Evolutionary conservation across 768 basidiomycete genomes (phyloP), one percentile per base, ranked within the genome.

Genomic region (Tricholoma matsutake): DNA sequence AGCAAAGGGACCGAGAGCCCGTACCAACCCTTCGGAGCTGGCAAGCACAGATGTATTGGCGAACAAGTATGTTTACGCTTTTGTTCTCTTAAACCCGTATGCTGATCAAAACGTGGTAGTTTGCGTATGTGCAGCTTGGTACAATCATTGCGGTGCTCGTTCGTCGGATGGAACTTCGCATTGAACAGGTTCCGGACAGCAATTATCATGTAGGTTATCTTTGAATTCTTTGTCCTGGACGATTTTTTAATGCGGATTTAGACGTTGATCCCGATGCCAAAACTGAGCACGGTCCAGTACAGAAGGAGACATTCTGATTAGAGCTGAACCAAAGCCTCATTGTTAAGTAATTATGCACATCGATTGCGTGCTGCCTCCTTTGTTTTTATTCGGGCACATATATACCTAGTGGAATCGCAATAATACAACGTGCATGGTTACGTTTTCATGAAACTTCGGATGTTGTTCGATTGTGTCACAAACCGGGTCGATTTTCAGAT

Each of bases 1-100:
- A 92, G 89, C 78, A 98, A 98, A 78, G 96, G 96, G 54, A 98
- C 96, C 6, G 92, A 96, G 60, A 92, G 89, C 66, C 94, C 93
- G 54, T 98, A 98, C 73, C 92, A 97, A 72, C 97, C 97, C 1
- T 99, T 99, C 68, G 97, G 97, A 63, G 96, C 97, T 56, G 97
- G 97, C 29, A 83, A 92, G 68, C 96, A 98, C 78, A 82, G 96
- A 64, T 98, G 93, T 73, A 96, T 98, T 62, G 93, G 94, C 64
- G 94, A 96, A 76, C 90, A 88, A 78, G 88, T 87, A 51, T 49
- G 79, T 73, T 56, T 3, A 2, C 52, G 55, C 47, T 29, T 35
- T 18, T 35, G 37, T 54, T 56, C 7, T 41, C 22, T 16, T 7
- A 32, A 22, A 28, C 18, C 56, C 49, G 9, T 16, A 49, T 62